Conservation (phyloP, 441 rosid genomes). For the Eutrema salsugineum region DNA sequence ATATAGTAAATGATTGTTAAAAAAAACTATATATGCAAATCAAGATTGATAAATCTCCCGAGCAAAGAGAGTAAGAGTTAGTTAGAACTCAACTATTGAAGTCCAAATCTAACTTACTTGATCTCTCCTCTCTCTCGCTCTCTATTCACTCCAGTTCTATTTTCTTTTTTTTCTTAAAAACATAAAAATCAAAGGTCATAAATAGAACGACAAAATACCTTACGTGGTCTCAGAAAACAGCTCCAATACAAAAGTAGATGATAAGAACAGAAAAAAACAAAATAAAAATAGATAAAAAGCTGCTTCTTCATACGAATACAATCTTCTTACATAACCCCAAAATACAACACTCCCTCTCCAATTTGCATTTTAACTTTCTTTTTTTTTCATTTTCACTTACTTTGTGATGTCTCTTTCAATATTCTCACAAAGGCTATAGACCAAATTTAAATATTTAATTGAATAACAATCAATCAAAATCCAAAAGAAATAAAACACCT, state of each 20-base stretch:
- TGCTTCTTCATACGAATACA: slow-evolving; percentile 49
- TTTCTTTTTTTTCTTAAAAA: neutral
- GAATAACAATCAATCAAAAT: neutral
- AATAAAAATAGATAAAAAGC: slow-evolving; percentile 49
- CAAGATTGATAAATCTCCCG: neutral
- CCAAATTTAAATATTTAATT: neutral
- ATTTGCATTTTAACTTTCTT: slow-evolving; percentile 37
- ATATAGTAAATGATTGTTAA: neutral
- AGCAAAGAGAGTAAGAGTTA: neutral
- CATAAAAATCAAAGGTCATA: slow-evolving; percentile 11
- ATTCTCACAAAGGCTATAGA: slow-evolving; percentile 6
- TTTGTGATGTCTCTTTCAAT: slow-evolving; percentile 43
- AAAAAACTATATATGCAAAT: neutral
- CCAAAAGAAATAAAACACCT: slow-evolving; percentile 6
- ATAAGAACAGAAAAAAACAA: slow-evolving; percentile 33
- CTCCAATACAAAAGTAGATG: slow-evolving; percentile 56
- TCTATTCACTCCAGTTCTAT: slow-evolving; percentile 18
- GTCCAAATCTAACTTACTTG: slow-evolving; percentile 51
- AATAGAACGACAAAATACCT: slow-evolving; percentile 18
- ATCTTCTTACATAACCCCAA: slow-evolving; percentile 45
- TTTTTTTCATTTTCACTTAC: slow-evolving; percentile 32
- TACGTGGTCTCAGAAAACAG: slow-evolving; percentile 29
- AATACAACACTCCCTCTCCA: slow-evolving; percentile 51
- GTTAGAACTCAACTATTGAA: slow-evolving; percentile 29
- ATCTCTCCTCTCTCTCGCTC: slow-evolving; percentile 25